phyloP scores from a whole-genome alignment of 2,329 filamentous ascomycete species.

The Phialemoniopsis sp. region DNA sequence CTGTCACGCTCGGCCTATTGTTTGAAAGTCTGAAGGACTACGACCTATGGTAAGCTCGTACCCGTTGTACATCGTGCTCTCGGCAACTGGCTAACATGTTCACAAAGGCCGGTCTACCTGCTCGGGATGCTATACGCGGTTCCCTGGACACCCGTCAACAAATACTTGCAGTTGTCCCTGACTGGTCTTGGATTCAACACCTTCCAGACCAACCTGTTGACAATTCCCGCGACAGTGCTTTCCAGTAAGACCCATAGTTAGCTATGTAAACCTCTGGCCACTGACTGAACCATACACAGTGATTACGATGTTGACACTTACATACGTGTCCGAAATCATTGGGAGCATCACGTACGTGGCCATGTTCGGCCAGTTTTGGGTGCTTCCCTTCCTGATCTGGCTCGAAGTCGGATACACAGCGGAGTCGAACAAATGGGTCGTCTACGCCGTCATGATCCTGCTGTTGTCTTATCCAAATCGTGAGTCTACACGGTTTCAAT shows the following conservation, averaged over 20 bases:
- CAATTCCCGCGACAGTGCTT: slow-evolving; percentile 46
- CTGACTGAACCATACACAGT: slow-evolving; percentile 11
- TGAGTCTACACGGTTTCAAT: slow-evolving; percentile 16
- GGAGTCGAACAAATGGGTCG: slow-evolving; percentile 31
- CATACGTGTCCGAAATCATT: slow-evolving; percentile 37
- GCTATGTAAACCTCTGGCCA: background rate
- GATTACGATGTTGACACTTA: slow-evolving; percentile 28
- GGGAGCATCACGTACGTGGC: slow-evolving; percentile 44
- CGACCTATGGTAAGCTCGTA: slow-evolving; percentile 11
- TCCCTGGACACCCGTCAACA: slow-evolving; percentile 40
- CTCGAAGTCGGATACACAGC: slow-evolving; percentile 35
- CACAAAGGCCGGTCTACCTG: slow-evolving; percentile 40
- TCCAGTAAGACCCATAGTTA: slow-evolving; percentile 15
- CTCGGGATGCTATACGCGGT: slow-evolving; percentile 51
- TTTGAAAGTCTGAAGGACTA: slow-evolving; percentile 43
- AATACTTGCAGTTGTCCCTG: slow-evolving; percentile 57
- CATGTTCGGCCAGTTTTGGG: slow-evolving; percentile 52
- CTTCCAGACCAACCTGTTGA: slow-evolving; percentile 59
- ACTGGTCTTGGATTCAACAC: slow-evolving; percentile 53
- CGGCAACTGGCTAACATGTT: background rate
- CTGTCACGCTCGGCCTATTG: slow-evolving; percentile 43
- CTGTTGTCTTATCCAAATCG: slow-evolving; percentile 35
- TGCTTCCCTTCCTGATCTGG: slow-evolving; percentile 52
- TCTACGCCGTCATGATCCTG: slow-evolving; percentile 34
- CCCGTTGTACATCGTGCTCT: background rate